Base-by-base conservation (phyloP, 2,329 filamentous ascomycete species). In the Epichloe gansuensis region DNA sequence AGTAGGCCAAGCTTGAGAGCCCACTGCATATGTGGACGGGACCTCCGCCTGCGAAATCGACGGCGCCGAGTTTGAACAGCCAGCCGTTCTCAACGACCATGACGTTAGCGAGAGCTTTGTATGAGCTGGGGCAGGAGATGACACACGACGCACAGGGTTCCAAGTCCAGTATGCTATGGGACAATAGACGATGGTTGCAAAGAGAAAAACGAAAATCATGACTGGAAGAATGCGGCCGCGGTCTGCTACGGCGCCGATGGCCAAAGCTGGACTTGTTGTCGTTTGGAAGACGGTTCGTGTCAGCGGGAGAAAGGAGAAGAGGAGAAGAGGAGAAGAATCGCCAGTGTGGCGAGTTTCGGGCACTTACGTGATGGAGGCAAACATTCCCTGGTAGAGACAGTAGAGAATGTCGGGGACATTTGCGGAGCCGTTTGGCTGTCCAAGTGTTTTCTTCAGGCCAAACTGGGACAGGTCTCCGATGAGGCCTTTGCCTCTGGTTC, bases 351-450 rank as follows among this genome's bases (percentile, higher is more conserved):
- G 7, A 8, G 17, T 23, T 41, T 11, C n/a, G 39, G 17, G 31
- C 1, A 73, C 84, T 71, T 76, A 89, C 85, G 89, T 94, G 73
- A 94, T 91, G 57, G 82, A 79, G 23, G 88, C 87, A 66, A 91
- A 91, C 86, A 91, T 90, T 75, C 87, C 85, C 71, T 91, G 87
- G 73, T 88, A 94, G 31, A 94, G 74, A 55, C 84, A 88, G 69
- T 90, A 93, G 42, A 95, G 73, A 45, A 95, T 74, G 64, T 95
- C 89, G 1, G 89, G 89, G 44, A 95, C 74, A 63, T 79, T 80
- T 53, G 66, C 59, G 58, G 84, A 84, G 50, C 84, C 89, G 7
- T 85, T 89, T 23, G 88, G 87, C 57, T 82, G 76, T 40, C 72
- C 89, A 25, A 95, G 74, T 8, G 89, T 87, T 65, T 87, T 78